phyloP scores from a whole-genome alignment of 2,329 filamentous ascomycete genomes.

The Penicillium verrucosum region DNA sequence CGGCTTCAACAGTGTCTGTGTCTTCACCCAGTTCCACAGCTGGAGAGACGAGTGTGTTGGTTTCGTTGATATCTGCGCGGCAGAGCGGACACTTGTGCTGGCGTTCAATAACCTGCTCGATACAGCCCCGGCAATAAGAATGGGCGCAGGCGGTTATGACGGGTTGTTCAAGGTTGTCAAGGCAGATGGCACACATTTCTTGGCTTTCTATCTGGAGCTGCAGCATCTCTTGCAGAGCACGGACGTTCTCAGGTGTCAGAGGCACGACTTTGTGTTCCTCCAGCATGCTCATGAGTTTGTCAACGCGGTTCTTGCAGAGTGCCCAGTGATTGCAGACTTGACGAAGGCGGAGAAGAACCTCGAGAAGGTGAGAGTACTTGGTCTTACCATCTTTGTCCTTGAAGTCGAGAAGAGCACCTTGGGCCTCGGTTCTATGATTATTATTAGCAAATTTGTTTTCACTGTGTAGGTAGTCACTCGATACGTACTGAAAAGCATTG shows the following conservation, averaged over 20 bases:
- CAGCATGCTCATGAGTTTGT: conserved; percentile 66
- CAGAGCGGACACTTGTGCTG: conserved; percentile 86
- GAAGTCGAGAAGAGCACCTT: conserved; percentile 64
- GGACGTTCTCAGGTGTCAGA: conserved; percentile 68
- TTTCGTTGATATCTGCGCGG: conserved; percentile 62
- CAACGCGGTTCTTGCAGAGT: conserved; percentile 71
- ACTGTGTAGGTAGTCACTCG: neutral
- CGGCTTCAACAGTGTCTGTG: conserved; percentile 50
- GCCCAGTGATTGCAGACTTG: conserved; percentile 90
- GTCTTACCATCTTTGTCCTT: conserved; percentile 48
- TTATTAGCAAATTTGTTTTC: conserved; percentile 27
- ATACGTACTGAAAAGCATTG: conserved; percentile 63
- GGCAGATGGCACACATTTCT: conserved; percentile 79
- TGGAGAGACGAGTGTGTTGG: conserved; percentile 63
- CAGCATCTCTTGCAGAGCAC: conserved; percentile 70
- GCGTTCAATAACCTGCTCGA: conserved; percentile 67
- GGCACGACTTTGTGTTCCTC: conserved; percentile 65
- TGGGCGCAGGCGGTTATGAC: conserved; percentile 86
- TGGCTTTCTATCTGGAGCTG: conserved; percentile 74
- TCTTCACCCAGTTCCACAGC: conserved; percentile 55
- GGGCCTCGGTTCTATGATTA: conserved; percentile 61
- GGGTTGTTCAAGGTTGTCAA: conserved; percentile 67
- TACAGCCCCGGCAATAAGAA: conserved; percentile 71
- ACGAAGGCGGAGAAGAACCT: conserved; percentile 75
- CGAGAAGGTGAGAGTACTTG: conserved; percentile 71